Evolutionary conservation across 331 rosid genomes (phyloP).

Genomic region (Pyracantha coccinea): DNA sequence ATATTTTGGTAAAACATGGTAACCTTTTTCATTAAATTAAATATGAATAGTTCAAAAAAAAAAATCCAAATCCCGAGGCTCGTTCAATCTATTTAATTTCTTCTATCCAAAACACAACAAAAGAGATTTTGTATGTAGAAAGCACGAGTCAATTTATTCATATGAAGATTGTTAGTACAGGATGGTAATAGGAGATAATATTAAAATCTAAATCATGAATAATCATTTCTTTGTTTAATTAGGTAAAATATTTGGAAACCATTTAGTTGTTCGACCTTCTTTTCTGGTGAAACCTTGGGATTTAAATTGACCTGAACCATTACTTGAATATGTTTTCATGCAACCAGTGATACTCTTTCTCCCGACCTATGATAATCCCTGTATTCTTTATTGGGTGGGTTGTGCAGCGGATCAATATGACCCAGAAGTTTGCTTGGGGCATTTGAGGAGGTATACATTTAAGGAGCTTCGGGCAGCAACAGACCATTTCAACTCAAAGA

Average conservation of each 20-base stretch:
- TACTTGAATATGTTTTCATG: neutral
- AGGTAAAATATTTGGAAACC: too few species aligned
- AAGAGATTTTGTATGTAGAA: too few species aligned
- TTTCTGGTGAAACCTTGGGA: neutral
- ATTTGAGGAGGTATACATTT: slow-evolving; percentile 77
- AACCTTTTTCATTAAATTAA: neutral
- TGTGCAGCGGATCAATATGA: slow-evolving; percentile 81
- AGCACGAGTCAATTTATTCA: too few species aligned
- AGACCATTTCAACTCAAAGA: slow-evolving; percentile 83
- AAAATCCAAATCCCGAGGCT: too few species aligned
- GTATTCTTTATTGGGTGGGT: slow-evolving; percentile 10
- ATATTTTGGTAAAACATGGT: neutral
- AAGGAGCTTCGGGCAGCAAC: slow-evolving; percentile 96
- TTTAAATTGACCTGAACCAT: too few species aligned
- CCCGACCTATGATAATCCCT: neutral
- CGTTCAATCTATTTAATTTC: too few species aligned
- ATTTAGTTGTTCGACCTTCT: too few species aligned
- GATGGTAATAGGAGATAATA: too few species aligned
- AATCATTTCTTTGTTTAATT: too few species aligned
- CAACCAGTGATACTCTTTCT: neutral
- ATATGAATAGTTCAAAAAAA: neutral
- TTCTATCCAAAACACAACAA: too few species aligned
- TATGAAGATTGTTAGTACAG: too few species aligned
- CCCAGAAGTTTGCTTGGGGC: slow-evolving; percentile 93
- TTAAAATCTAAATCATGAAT: too few species aligned